phyloP scores from a whole-genome alignment of 2,329 filamentous ascomycete genomes.

The Cephalotrichum gorgonifer region DNA sequence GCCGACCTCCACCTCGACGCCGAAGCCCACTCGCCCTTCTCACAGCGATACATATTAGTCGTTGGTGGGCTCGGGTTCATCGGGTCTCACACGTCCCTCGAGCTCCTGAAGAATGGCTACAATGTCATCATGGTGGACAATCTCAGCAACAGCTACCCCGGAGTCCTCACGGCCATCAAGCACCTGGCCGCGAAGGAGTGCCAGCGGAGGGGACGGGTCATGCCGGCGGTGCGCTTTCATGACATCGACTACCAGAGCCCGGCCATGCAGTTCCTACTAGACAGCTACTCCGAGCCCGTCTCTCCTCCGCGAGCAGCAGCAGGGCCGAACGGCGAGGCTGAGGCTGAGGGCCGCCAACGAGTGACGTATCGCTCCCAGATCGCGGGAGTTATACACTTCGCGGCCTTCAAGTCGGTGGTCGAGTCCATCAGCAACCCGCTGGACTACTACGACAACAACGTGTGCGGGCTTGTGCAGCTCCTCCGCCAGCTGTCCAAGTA shows the following conservation, averaged over 20 bases:
- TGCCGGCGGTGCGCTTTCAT: conserved; percentile 23
- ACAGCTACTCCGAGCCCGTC: conserved; percentile 19
- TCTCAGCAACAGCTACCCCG: conserved; percentile 30
- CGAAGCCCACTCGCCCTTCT: conserved; percentile 1
- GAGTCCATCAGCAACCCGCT: conserved; percentile 52
- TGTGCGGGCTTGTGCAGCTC: conserved; percentile 52
- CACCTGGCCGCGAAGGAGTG: conserved; percentile 17
- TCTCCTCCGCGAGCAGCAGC: conserved; percentile 2
- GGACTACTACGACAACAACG: conserved; percentile 59
- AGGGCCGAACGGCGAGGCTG: no score
- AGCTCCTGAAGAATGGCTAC: conserved; percentile 41
- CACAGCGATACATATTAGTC: conserved; percentile 28
- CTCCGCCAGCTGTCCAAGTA: conserved; percentile 45
- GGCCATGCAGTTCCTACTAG: conserved; percentile 24
- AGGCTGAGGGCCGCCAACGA: no score
- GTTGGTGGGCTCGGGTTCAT: conserved; percentile 45
- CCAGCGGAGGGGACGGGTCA: conserved; percentile 11
- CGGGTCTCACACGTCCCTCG: conserved; percentile 43
- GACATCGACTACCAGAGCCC: conserved; percentile 26
- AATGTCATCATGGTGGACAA: conserved; percentile 39
- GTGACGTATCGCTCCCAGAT: conserved; percentile 33
- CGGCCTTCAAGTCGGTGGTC: conserved; percentile 55
- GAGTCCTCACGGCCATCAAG: conserved; percentile 17
- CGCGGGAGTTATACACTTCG: conserved; percentile 58
- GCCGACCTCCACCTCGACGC: conserved; percentile 2